A percentile compares a stretch with the other conserved stretches of the same genome.
Conservation (phyloP, 331 rosid genomes). For the Malus hybrid region DNA sequence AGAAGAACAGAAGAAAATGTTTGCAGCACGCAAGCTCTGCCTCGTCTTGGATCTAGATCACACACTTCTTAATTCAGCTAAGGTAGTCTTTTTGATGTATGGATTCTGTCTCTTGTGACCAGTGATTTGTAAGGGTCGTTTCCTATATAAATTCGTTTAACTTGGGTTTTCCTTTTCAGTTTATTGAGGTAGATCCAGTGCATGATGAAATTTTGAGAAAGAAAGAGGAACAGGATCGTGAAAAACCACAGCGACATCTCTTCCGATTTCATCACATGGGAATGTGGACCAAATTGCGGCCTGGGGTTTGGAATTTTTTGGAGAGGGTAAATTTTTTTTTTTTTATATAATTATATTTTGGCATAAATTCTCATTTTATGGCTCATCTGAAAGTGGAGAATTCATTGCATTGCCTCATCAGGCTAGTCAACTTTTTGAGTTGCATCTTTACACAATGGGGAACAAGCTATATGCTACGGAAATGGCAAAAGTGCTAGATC, state of each 20-base stretch:
- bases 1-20: slow-evolving; percentile 91
- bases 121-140: background rate
- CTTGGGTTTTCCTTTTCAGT: slow-evolving; percentile 36
- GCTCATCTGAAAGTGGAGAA: slow-evolving; percentile 3
- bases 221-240: slow-evolving; percentile 86
- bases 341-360: background rate
- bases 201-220: slow-evolving; percentile 92
- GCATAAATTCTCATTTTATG: slow-evolving; percentile 2
- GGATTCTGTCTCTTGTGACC: slow-evolving; percentile 2
- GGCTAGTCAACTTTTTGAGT: slow-evolving; percentile 93
- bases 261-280: slow-evolving; percentile 96
- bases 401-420: slow-evolving; percentile 24
- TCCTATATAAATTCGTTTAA: slow-evolving; percentile 16
- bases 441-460: slow-evolving; percentile 99
- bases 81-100: slow-evolving; percentile 47
- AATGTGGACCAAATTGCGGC: slow-evolving; percentile 99
- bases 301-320: slow-evolving; percentile 94
- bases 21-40: slow-evolving; percentile 77
- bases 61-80: slow-evolving; percentile 97
- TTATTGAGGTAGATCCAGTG: slow-evolving; percentile 84
- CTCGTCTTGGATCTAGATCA: slow-evolving; percentile 98
- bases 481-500: slow-evolving; percentile 99
- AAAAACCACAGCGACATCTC: slow-evolving; percentile 67
- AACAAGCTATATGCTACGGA: slow-evolving; percentile 95
- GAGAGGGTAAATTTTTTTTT: slow-evolving; percentile 58